A percentile compares a stretch with the other conserved stretches of the same genome.
Evolutionary conservation across 306 rosid genomes (phyloP).

Genomic region (Malus sieversii): DNA sequence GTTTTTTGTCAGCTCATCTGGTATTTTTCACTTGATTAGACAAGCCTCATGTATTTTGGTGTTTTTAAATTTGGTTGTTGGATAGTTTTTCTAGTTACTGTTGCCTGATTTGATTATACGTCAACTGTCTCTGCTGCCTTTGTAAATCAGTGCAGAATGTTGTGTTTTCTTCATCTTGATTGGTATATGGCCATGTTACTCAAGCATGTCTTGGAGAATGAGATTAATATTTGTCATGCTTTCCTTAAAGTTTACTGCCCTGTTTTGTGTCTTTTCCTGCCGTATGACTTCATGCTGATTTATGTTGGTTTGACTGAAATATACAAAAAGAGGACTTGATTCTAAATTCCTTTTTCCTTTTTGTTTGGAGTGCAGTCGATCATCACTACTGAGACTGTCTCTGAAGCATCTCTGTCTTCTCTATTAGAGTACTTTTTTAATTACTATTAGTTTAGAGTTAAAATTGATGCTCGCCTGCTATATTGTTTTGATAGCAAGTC

Average conservation of each 20-base stretch:
- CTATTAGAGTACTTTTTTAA: slow-evolving; percentile 41
- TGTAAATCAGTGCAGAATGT: not conserved
- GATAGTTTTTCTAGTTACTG: not conserved
- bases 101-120: not conserved
- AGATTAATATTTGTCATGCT: not conserved
- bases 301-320: not conserved
- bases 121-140: not conserved
- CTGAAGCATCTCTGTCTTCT: slow-evolving; percentile 52
- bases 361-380: slow-evolving; percentile 28
- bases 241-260: slow-evolving; percentile 7
- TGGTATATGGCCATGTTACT: not conserved
- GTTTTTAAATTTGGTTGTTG: not conserved
- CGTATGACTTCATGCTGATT: not conserved
- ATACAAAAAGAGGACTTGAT: not conserved
- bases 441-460: not conserved
- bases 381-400: slow-evolving; percentile 40
- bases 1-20: not conserved
- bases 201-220: not conserved
- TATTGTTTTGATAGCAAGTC: too few species aligned
- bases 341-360: not conserved
- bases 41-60: not conserved
- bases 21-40: not conserved
- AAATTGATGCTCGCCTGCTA: not conserved
- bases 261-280: slow-evolving; percentile 11
- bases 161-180: not conserved